phyloP scores from a whole-genome alignment of 208 protist genomes.

The Angomonas ambiguus region DNA sequence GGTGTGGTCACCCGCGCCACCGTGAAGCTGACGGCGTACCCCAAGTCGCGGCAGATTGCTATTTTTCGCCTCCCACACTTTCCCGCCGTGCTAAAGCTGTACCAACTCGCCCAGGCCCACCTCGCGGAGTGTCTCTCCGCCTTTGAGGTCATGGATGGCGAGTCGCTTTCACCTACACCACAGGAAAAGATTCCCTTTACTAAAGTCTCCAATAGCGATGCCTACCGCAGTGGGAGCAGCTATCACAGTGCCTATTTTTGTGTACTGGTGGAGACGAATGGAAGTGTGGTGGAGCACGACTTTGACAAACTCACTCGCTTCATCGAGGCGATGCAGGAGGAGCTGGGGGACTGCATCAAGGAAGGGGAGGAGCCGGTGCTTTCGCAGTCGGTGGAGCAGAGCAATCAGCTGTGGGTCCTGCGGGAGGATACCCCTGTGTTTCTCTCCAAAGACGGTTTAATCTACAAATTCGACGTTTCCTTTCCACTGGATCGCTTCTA shows the following conservation, averaged over 20 bases:
- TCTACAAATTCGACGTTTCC: constrained; percentile 81
- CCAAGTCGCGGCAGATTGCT: constrained; percentile 78
- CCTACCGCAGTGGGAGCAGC: constrained; percentile 31
- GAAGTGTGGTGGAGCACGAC: constrained; percentile 90
- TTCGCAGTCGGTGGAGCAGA: constrained; percentile 52
- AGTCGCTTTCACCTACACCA: constrained; percentile 65
- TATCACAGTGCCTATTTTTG: constrained; percentile 78
- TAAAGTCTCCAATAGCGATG: constrained; percentile 37
- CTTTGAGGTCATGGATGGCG: constrained; percentile 92
- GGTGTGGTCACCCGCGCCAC: constrained; percentile 91
- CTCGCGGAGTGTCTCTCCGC: constrained; percentile 92
- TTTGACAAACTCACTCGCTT: constrained; percentile 65
- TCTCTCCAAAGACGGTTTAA: constrained; percentile 41
- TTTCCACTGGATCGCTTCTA: constrained; percentile 82
- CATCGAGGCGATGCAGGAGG: constrained; percentile 41
- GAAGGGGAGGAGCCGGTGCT: constrained; percentile 35
- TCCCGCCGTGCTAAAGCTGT: constrained; percentile 58
- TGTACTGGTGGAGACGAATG: constrained; percentile 91
- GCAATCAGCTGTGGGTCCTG: constrained; percentile 55
- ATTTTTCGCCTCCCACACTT: constrained; percentile 75
- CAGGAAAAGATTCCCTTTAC: constrained; percentile 35
- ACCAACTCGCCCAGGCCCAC: constrained; percentile 71
- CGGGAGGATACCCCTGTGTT: constrained; percentile 68
- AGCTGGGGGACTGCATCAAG: constrained; percentile 25
- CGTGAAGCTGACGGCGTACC: constrained; percentile 47